Evolutionary conservation across 257 asterid genomes (phyloP).

Genomic region (Avicennia marina): DNA sequence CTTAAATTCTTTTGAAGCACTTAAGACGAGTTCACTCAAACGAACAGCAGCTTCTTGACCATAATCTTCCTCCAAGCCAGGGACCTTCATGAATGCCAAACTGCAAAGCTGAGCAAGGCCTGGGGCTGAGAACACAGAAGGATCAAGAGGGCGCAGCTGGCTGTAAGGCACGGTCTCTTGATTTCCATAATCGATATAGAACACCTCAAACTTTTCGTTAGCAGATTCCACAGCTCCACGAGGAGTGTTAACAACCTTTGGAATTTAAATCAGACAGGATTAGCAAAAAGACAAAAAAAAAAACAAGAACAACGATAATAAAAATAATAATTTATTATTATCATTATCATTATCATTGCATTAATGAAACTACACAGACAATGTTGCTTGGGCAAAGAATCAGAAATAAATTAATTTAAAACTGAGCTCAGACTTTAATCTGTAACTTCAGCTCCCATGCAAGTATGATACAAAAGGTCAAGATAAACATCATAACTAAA

Average conservation of each 20-base stretch:
- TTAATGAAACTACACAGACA: too few relatives aligned
- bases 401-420: too few relatives aligned
- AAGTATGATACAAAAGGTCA: too few relatives aligned
- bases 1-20: conserved; percentile 59
- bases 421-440: too few relatives aligned
- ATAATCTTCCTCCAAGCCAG: conserved; percentile 71
- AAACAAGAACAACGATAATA: too few relatives aligned
- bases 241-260: conserved; percentile 74
- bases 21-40: conserved; percentile 58
- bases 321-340: too few relatives aligned
- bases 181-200: conserved; percentile 88
- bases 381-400: too few relatives aligned
- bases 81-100: conserved; percentile 80
- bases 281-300: too few relatives aligned
- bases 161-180: conserved; percentile 80
- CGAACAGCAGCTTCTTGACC: conserved; percentile 85
- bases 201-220: conserved; percentile 81
- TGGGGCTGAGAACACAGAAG: conserved; percentile 63
- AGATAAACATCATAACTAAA: too few relatives aligned
- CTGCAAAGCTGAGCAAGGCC: conserved; percentile 95
- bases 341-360: too few relatives aligned
- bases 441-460: too few relatives aligned
- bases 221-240: conserved; percentile 70
- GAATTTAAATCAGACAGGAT: too few relatives aligned
- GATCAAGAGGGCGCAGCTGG: conserved; percentile 69